These are phyloP conservation scores for Arthrobotrys sphaeroides DNA, from an alignment of 2,329 filamentous ascomycete genomes.

Conservation along the genomic window DNA sequence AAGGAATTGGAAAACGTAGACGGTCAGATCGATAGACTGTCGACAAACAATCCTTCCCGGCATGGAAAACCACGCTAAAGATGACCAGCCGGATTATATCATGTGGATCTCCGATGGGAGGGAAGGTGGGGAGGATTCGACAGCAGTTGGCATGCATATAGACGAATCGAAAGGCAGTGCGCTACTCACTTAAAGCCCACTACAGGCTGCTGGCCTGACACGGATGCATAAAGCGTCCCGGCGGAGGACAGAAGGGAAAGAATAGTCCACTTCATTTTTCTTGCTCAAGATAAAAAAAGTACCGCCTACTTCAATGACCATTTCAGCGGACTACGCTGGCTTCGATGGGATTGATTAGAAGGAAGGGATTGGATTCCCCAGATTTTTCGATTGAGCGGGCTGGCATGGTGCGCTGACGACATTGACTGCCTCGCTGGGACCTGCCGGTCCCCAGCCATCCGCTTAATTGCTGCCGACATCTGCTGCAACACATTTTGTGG, in stretches of 20 bases:
- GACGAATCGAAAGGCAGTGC: background rate
- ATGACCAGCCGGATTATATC: background rate
- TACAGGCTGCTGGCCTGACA: background rate
- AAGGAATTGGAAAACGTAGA: background rate
- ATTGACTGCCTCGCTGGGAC: conserved; percentile 1
- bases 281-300: no score
- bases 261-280: conserved; percentile 32
- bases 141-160: no score
- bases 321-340: background rate
- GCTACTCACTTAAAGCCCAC: conserved; percentile 33
- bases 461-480: conserved; percentile 36
- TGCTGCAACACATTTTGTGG: conserved; percentile 25
- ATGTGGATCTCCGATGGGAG: conserved; percentile 8
- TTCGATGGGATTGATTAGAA: background rate
- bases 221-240: background rate
- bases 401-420: conserved; percentile 27
- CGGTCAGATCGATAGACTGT: background rate
- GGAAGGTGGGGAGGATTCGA: no score
- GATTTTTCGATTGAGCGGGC: background rate
- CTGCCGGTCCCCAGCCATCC: conserved; percentile 31
- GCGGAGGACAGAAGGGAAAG: conserved; percentile 2
- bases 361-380: background rate
- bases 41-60: no score
- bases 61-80: background rate
- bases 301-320: background rate